Percentiles rank a stretch among this genome's conserved stretches.
Evolutionary conservation across 2,329 filamentous ascomycete genomes (phyloP).

Genomic region (Ophiostoma pallidulum): DNA sequence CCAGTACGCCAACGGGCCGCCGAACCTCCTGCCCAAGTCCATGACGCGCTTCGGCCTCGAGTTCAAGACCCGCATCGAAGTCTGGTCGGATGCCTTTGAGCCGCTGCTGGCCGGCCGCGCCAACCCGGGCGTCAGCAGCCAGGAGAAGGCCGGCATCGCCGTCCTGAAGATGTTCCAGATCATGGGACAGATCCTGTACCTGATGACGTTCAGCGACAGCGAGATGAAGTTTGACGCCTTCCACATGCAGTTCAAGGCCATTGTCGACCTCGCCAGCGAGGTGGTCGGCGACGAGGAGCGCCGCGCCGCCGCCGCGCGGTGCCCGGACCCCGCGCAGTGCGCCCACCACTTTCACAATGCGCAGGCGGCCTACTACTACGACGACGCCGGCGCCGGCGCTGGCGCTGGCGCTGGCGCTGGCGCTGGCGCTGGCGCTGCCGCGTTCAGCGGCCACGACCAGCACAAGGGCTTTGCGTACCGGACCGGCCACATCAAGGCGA

Average conservation of each 20-base stretch:
- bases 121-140: constrained; percentile 38
- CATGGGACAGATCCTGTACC: constrained; percentile 47
- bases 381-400: too few relatives aligned
- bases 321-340: constrained; percentile 35
- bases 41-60: constrained; percentile 38
- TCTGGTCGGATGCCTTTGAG: constrained; percentile 49
- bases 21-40: constrained; percentile 41
- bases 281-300: constrained; percentile 50
- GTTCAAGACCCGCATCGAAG: constrained; percentile 40
- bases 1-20: constrained; percentile 36
- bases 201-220: constrained; percentile 50
- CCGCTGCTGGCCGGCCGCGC: constrained; percentile 42
- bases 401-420: neutral
- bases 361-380: too few relatives aligned
- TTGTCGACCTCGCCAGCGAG: constrained; percentile 49
- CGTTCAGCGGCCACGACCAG: constrained; percentile 23
- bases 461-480: constrained; percentile 35
- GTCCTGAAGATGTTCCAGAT: constrained; percentile 55
- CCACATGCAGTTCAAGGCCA: constrained; percentile 39
- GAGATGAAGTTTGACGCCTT: constrained; percentile 51
- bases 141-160: constrained; percentile 50
- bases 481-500: constrained; percentile 46
- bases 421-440: too few relatives aligned
- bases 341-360: constrained; percentile 18
- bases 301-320: constrained; percentile 37